Conservation (phyloP, 768 basidiomycete species). For the Daedalea quercina region DNA sequence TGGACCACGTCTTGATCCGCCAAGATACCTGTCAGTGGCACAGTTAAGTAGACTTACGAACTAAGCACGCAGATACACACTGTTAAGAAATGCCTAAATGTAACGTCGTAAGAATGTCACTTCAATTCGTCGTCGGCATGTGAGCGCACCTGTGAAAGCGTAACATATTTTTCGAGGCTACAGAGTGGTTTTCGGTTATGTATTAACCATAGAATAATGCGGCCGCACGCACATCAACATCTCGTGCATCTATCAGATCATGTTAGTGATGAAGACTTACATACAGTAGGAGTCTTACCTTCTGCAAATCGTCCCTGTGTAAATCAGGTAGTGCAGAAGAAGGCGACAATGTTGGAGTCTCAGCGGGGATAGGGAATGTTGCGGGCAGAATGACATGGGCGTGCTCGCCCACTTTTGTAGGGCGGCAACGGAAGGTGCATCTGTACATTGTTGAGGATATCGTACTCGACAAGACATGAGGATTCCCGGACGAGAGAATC, state of each 20-base stretch:
- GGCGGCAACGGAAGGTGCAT: slow-evolving; percentile 36
- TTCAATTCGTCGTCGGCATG: neutral
- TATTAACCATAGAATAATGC: neutral
- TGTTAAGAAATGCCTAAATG: slow-evolving; percentile 27
- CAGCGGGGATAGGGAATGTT: slow-evolving; percentile 36
- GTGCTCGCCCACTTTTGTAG: slow-evolving; percentile 26
- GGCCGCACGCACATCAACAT: slow-evolving; percentile 43
- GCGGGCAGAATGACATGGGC: slow-evolving; percentile 38
- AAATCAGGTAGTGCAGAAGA: slow-evolving; percentile 24
- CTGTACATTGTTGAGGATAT: slow-evolving; percentile 24
- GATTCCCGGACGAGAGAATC: too few species aligned
- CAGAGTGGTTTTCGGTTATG: neutral
- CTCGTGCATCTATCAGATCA: slow-evolving; percentile 42
- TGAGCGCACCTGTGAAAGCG: slow-evolving; percentile 20
- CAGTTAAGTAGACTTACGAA: neutral
- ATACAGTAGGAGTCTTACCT: slow-evolving; percentile 26
- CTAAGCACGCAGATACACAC: slow-evolving; percentile 18
- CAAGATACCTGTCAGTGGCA: slow-evolving; percentile 34
- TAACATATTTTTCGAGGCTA: slow-evolving; percentile 22
- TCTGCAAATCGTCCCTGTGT: slow-evolving; percentile 37
- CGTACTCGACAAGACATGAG: too few species aligned
- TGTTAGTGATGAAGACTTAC: neutral
- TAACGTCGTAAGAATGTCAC: neutral
- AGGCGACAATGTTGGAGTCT: neutral
- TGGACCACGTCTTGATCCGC: slow-evolving; percentile 37